Conservation (phyloP, 2,329 filamentous ascomycete genomes). For the Pochonia chlamydosporia region DNA sequence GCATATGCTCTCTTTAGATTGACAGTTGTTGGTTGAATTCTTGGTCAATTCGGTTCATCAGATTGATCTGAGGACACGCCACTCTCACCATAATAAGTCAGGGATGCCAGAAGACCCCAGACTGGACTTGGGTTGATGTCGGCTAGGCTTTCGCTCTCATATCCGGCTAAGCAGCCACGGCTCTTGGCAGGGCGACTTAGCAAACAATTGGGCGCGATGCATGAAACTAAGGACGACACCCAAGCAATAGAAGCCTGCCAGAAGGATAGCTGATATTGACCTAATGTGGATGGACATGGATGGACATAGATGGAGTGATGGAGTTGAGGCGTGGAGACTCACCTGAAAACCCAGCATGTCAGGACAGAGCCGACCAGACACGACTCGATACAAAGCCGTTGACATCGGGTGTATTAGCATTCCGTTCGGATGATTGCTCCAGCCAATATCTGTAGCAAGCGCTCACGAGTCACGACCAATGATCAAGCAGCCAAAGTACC, state of each 20-base stretch:
- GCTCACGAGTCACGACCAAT: too few relatives aligned
- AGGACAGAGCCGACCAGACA: neutral
- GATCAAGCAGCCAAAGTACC: too few relatives aligned
- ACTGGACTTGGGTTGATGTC: neutral
- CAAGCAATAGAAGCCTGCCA: neutral
- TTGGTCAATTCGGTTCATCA: too few relatives aligned
- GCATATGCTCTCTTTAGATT: too few relatives aligned
- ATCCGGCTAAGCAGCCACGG: neutral
- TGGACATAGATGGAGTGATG: neutral
- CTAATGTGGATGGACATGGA: neutral
- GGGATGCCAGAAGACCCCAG: too few relatives aligned
- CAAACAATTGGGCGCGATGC: neutral
- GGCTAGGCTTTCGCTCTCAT: neutral
- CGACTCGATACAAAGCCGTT: neutral
- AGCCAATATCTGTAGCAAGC: too few relatives aligned
- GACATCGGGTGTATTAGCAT: too few relatives aligned
- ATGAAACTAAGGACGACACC: neutral
- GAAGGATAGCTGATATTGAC: neutral
- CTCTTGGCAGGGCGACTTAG: neutral
- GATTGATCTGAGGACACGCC: too few relatives aligned
- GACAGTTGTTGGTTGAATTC: too few relatives aligned
- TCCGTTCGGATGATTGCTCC: too few relatives aligned
- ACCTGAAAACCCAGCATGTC: slow-evolving; percentile 1
- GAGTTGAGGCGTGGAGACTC: neutral
- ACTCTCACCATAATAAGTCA: too few relatives aligned